Base-by-base conservation (phyloP, 75 land plant genomes). In the Selaginella tamariscina region DNA sequence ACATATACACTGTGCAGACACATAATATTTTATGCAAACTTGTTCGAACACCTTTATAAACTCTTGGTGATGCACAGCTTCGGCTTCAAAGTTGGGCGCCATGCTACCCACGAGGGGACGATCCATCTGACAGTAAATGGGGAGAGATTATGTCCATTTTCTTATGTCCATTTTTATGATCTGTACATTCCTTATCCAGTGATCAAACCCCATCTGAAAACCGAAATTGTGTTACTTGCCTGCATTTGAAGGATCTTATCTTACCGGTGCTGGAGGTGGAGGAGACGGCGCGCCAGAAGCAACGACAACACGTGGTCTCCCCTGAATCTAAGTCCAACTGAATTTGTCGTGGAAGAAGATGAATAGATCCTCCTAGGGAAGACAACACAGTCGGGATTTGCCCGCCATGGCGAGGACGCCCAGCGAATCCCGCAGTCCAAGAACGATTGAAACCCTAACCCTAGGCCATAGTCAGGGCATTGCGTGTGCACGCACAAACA, bases 51-150 rank as follows among this genome's bases (percentile, higher is more conserved):
- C 99, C 75, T 95, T 87, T 28, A 87, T 82, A 49, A 95, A 95
- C 69, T 95, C 99, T 71, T 95, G 99, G 69, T 95, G 96, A 68
- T 89, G 87, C 56, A 95, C 99, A 54, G 99, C 99, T 73, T 95
- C 97, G 33, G 99, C 97, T 70, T 85, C 97, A 66, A 95, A 95
- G 79, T 95, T 96, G 5, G 99, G 99, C 29, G 99, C 99, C 24
- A 26, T 55, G 71, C 87, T 90, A 26, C 99, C 99, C 30, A 95
- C 87, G 66, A 93, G 66, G 20, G 95, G 94, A 24, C 74, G 66
- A 24, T 76, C 68, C 54, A 72, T 57, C 83, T 82, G 76, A 54
- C 29, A 32, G 27, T 2, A 55, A 2, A 54, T 27, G 13, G 29
- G 24, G 9, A 60, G 26, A 65, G 21, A 29, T 2, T 15, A 24